Percentiles rank a stretch among this genome's conserved stretches.
phyloP scores from a whole-genome alignment of 345 rosid species.

The Brassica juncea region DNA sequence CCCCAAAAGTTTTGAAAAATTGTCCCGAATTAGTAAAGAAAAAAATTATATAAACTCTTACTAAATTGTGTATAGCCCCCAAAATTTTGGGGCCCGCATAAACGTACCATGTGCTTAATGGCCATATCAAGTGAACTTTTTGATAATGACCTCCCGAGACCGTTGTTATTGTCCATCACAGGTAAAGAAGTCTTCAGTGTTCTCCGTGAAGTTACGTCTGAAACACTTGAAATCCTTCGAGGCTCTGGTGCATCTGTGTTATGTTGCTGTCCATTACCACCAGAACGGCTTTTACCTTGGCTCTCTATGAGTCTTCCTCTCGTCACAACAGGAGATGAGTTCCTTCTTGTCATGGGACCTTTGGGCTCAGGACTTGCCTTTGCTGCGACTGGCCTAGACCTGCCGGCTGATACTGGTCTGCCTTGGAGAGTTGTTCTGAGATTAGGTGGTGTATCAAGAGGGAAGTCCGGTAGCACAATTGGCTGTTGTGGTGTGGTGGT shows the following conservation, averaged over 20 bases:
- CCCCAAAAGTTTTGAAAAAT: too few species aligned
- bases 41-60: too few species aligned
- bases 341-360: constrained; percentile 65
- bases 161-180: constrained; percentile 63
- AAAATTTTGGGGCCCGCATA: neutral
- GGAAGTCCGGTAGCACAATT: constrained; percentile 77
- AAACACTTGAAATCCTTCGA: constrained; percentile 52
- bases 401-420: constrained; percentile 93
- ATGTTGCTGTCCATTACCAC: constrained; percentile 53
- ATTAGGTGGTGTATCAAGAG: constrained; percentile 89
- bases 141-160: constrained; percentile 87
- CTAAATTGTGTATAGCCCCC: neutral
- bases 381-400: constrained; percentile 70
- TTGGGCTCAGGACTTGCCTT: constrained; percentile 63
- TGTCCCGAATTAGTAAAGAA: too few species aligned
- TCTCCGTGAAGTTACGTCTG: constrained; percentile 63
- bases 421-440: constrained; percentile 89
- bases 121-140: constrained; percentile 97
- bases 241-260: constrained; percentile 54
- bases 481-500: constrained; percentile 60
- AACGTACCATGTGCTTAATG: constrained; percentile 87
- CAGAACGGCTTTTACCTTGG: constrained; percentile 56
- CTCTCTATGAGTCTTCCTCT: constrained; percentile 82
- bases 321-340: constrained; percentile 71
- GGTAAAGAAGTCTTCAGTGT: constrained; percentile 54